These are phyloP conservation scores for Sporothrix sp. DNA, from an alignment of 2,329 filamentous ascomycete genomes.

Conservation along the genomic window DNA sequence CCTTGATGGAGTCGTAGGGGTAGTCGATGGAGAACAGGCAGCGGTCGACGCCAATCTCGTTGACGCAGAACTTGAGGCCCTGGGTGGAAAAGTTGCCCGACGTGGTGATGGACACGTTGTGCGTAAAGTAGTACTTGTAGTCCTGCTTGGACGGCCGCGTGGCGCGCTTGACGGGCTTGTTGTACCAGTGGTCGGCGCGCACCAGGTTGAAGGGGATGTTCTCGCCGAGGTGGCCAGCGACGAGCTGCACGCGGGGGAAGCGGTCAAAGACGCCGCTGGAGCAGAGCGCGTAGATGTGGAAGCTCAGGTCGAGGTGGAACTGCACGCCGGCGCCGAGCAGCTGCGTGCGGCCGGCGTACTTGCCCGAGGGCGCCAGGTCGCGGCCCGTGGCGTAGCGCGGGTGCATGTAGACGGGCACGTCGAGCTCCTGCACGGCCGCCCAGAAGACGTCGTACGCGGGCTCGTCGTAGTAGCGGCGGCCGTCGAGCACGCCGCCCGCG, in stretches of 20 bases:
- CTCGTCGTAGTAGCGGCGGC: slow-evolving; percentile 25
- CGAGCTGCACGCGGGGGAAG: slow-evolving; percentile 31
- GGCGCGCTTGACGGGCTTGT: slow-evolving; percentile 31
- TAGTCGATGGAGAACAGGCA: slow-evolving; percentile 33
- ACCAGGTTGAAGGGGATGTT: slow-evolving; percentile 35
- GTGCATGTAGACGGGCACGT: slow-evolving; percentile 28
- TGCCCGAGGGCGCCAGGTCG: slow-evolving; percentile 21
- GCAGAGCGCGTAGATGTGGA: slow-evolving; percentile 36
- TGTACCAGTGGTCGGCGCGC: slow-evolving; percentile 34
- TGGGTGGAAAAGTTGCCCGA: slow-evolving; percentile 32
- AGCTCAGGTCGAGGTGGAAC: slow-evolving; percentile 34
- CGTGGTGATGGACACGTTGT: slow-evolving; percentile 34
- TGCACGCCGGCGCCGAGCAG: slow-evolving; percentile 28
- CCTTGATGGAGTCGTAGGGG: slow-evolving; percentile 26
- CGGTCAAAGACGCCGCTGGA: slow-evolving; percentile 34
- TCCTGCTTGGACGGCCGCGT: slow-evolving; percentile 30
- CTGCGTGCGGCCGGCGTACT: slow-evolving; percentile 25
- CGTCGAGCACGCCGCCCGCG: slow-evolving; percentile 2
- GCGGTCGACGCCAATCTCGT: slow-evolving; percentile 29
- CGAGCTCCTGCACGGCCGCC: slow-evolving; percentile 24
- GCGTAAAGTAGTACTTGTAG: slow-evolving; percentile 31
- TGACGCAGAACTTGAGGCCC: slow-evolving; percentile 32
- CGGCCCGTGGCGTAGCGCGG: slow-evolving; percentile 24
- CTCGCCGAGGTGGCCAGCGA: slow-evolving; percentile 35
- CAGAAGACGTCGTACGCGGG: slow-evolving; percentile 25